Evolutionary conservation across 2,329 filamentous ascomycete species (phyloP), one percentile per base, ranked within the genome.

Genomic region (Trichophyton rubrum): DNA sequence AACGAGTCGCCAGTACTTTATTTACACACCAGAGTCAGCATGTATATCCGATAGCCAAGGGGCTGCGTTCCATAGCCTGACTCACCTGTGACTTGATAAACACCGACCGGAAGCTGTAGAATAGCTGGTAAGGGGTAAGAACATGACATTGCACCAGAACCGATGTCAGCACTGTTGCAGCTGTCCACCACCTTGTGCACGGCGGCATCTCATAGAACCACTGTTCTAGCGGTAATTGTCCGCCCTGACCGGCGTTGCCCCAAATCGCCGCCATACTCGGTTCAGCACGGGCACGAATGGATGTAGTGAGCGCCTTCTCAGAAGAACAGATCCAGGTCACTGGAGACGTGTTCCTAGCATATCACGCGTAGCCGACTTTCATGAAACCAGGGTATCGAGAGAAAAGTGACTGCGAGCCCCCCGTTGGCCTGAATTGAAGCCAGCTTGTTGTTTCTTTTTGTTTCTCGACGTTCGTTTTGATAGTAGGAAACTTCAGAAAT

Each of bases 201-300:
- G 93, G 85, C 2, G 93, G 93, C 88, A 96, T 96, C 74, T 99
- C 93, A 82, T 90, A 96, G 75, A 96, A 97, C 93, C 93, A 99
- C 67, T 92, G 87, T 75, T 97, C 93, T 6, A 99, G 81, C 47
- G 92, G 93, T 69, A 96, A 80, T 64, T 82, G 80, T 60, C 79
- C 78, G 64, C 77, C 77, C 61, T 77, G 74, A 13, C 70, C 75
- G 56, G 71, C 75, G 51, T 58, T 75, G 35, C 73, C 75, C 70
- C 73, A 77, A 45, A 77, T 66, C 51, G 72, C 75, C 60, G 74
- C 75, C 75, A 77, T 77, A 55, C 62, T 68, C 56, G 56, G 13
- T 27, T 55, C 11, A 17, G 51, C 27, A 30, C n/a, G 27, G 51
- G n/a, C 4, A 33, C 11, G 27, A 35, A 13, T 38, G 9, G 33